A percentile compares a stretch with the other conserved stretches of the same genome.
phyloP scores from a whole-genome alignment of 2,329 filamentous ascomycete genomes.

The Nothopassalora personata region DNA sequence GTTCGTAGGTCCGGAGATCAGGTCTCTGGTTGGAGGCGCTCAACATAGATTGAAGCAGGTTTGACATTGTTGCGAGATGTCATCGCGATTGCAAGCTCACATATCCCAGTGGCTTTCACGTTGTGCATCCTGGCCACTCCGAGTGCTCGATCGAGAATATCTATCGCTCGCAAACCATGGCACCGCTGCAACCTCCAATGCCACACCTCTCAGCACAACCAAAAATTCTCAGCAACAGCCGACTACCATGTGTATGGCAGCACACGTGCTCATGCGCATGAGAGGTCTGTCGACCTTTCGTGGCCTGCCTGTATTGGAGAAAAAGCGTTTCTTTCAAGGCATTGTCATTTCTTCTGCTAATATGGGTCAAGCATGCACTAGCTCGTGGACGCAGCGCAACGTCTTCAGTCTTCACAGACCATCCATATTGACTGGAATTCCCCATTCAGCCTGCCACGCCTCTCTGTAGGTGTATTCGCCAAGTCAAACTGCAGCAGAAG shows the following conservation, averaged over 20 bases:
- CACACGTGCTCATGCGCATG: background rate
- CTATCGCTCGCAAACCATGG: background rate
- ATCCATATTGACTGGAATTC: conserved; percentile 3
- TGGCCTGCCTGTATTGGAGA: background rate
- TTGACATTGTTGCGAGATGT: background rate
- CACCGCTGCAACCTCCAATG: background rate
- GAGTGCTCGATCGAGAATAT: background rate
- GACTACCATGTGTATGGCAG: background rate
- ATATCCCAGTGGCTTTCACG: background rate
- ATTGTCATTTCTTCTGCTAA: background rate
- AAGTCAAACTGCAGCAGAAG: conserved; percentile 40
- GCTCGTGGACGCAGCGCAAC: background rate
- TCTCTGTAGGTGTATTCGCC: conserved; percentile 15
- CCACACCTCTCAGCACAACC: background rate
- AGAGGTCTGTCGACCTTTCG: background rate
- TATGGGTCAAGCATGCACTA: background rate
- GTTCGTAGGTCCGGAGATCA: background rate
- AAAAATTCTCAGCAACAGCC: background rate
- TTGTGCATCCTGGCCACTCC: background rate
- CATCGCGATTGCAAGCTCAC: background rate
- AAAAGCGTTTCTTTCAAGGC: background rate
- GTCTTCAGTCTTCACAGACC: background rate
- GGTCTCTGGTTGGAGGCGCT: background rate
- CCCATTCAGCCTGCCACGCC: conserved; percentile 25
- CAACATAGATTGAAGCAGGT: background rate